Evolutionary conservation across 148 eudicot genomes (phyloP).

Genomic region (Silene latifolia): DNA sequence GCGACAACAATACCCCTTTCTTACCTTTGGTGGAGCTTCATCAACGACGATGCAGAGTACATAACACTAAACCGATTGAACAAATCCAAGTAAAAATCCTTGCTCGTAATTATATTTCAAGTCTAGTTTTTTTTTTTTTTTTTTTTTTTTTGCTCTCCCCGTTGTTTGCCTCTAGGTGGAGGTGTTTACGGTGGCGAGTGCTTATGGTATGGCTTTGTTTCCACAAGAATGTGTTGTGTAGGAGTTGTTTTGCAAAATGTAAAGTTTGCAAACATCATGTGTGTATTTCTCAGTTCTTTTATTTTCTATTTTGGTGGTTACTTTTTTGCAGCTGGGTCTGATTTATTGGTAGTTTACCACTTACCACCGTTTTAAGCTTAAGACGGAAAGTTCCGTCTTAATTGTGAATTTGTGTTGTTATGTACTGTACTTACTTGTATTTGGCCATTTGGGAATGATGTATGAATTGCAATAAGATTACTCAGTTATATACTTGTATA

Average conservation of each 20-base stretch:
- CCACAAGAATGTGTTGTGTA: too few species aligned
- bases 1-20: too few species aligned
- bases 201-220: too few species aligned
- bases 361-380: background rate
- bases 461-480: too few species aligned
- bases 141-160: conserved; percentile 15
- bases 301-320: too few species aligned
- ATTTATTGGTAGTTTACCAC: conserved; percentile 5
- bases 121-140: background rate
- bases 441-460: background rate
- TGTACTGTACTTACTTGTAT: background rate
- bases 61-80: conserved; percentile 32
- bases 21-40: too few species aligned
- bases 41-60: too few species aligned
- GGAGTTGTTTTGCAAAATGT: too few species aligned
- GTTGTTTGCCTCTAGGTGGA: conserved; percentile 21
- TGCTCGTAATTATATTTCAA: background rate
- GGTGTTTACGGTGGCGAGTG: conserved; percentile 13
- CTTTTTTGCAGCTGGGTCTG: conserved; percentile 12
- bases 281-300: too few species aligned
- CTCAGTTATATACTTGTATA: background rate
- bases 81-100: conserved; percentile 44
- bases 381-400: too few species aligned
- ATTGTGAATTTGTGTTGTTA: too few species aligned
- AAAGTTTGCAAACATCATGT: too few species aligned